Conservation (phyloP, 208 protist genomes). For the Leishmania guyanensis region DNA sequence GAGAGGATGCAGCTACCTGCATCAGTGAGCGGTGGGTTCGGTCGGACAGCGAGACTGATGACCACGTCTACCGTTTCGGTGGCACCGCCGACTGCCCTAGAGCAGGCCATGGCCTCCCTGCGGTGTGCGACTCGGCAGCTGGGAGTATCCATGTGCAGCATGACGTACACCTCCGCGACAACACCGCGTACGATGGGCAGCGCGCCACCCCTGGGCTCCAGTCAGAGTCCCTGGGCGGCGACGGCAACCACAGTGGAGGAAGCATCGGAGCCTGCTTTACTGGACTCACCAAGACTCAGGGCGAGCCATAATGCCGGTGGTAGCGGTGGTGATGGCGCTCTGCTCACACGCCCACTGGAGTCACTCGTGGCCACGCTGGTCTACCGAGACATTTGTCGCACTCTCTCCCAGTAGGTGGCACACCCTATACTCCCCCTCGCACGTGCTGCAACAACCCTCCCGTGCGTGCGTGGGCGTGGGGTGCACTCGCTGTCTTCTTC, state of each 20-base stretch:
- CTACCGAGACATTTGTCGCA: constrained; percentile 18
- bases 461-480: background rate
- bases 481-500: background rate
- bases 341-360: constrained; percentile 22
- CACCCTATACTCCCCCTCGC: background rate
- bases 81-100: constrained; percentile 7
- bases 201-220: background rate
- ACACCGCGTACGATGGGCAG: background rate
- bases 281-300: background rate
- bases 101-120: constrained; percentile 20
- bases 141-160: background rate
- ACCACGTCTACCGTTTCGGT: background rate
- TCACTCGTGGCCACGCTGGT: constrained; percentile 31
- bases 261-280: background rate
- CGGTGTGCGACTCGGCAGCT: constrained; percentile 18
- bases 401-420: background rate
- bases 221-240: background rate
- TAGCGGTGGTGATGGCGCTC: background rate
- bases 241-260: background rate
- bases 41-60: background rate
- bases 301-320: background rate
- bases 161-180: constrained; percentile 6
- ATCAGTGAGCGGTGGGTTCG: background rate
- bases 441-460: background rate
- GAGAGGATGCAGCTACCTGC: constrained; percentile 7